A percentile compares a stretch with the other conserved stretches of the same genome.
Evolutionary conservation across 345 rosid species (phyloP).

Genomic region (Aquilaria malaccensis): DNA sequence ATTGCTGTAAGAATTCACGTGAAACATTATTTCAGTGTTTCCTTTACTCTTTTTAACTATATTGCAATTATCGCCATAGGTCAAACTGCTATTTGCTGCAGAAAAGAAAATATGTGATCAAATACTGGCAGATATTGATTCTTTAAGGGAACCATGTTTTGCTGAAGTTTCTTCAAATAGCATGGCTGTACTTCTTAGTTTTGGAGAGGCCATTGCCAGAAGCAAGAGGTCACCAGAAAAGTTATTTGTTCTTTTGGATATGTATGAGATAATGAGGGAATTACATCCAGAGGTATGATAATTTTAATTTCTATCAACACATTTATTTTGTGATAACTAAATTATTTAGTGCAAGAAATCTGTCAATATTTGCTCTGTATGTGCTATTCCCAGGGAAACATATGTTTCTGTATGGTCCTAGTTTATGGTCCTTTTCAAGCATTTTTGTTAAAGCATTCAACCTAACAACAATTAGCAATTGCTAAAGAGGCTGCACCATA

Average conservation of each 20-base stretch:
- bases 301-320: slow-evolving; percentile 2
- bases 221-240: slow-evolving; percentile 99
- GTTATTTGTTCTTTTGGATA: slow-evolving; percentile 83
- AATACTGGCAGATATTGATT: slow-evolving; percentile 59
- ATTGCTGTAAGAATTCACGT: slow-evolving; percentile 53
- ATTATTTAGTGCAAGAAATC: background rate
- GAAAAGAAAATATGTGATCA: slow-evolving; percentile 91
- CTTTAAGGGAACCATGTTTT: slow-evolving; percentile 80
- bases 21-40: slow-evolving; percentile 6
- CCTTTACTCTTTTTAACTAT: slow-evolving; percentile 8
- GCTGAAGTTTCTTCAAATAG: slow-evolving; percentile 80
- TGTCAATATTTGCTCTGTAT: too few relatives aligned
- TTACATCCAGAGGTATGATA: slow-evolving; percentile 75
- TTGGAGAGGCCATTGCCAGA: slow-evolving; percentile 93
- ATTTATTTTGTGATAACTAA: slow-evolving; percentile 3
- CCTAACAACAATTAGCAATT: too few relatives aligned
- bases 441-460: too few relatives aligned
- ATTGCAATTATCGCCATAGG: slow-evolving; percentile 45
- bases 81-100: slow-evolving; percentile 74
- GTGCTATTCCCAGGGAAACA: background rate
- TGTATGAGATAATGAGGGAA: slow-evolving; percentile 99
- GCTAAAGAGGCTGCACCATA: too few relatives aligned
- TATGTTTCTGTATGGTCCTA: background rate
- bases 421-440: too few relatives aligned
- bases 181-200: slow-evolving; percentile 79